Evolutionary conservation across 208 protist genomes (phyloP).

Genomic region (Crithidia expoeki): DNA sequence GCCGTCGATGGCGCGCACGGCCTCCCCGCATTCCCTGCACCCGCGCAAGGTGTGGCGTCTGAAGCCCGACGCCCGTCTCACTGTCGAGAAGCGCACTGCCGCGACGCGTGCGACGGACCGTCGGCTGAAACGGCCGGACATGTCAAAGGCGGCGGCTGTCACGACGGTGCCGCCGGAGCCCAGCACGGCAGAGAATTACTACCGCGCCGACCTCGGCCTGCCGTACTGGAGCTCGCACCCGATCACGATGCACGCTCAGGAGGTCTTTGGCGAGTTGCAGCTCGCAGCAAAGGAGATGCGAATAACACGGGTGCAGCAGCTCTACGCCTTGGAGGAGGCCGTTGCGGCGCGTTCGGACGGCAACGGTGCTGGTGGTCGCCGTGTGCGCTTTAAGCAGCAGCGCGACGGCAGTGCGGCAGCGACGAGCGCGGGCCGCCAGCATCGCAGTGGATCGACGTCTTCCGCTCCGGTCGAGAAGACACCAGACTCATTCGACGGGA

Average conservation of each 20-base stretch:
- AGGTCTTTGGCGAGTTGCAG: conserved; percentile 39
- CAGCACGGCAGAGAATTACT: conserved; percentile 25
- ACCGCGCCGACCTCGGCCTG: conserved; percentile 34
- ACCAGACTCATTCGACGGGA: conserved; percentile 8
- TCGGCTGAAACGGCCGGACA: conserved; percentile 3
- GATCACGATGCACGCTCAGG: conserved; percentile 34
- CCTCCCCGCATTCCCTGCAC: conserved; percentile 1
- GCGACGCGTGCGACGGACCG: conserved; percentile 18
- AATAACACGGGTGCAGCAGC: conserved; percentile 24
- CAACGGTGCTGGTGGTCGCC: not conserved
- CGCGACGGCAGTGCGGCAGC: not conserved
- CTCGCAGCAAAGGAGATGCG: conserved; percentile 35
- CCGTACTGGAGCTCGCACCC: conserved; percentile 46
- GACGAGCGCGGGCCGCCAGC: not conserved
- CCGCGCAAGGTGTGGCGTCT: conserved; percentile 30
- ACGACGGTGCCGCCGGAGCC: not conserved
- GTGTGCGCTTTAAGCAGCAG: conserved; percentile 2
- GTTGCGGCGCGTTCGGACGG: not conserved
- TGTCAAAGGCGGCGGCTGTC: not conserved
- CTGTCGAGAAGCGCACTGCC: conserved; percentile 6
- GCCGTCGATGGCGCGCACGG: not conserved
- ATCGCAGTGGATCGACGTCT: not conserved
- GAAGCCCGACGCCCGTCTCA: conserved; percentile 15
- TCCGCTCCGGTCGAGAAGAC: not conserved
- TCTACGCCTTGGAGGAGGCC: conserved; percentile 18